Evolutionary conservation across 768 basidiomycete species (phyloP).

Genomic region (Psilocybe tampanensis): DNA sequence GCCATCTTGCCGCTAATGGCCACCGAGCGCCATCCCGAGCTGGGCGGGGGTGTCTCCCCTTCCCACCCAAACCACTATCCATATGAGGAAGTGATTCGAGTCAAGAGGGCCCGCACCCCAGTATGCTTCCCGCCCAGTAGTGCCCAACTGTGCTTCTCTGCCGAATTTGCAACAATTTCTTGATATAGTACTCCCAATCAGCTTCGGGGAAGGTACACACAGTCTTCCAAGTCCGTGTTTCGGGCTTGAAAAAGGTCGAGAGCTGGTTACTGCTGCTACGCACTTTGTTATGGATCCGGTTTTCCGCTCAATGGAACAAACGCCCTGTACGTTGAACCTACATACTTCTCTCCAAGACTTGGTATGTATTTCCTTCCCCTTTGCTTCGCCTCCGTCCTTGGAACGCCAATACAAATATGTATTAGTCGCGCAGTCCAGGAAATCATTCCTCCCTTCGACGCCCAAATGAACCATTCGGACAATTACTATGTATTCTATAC

Average conservation of each 20-base stretch:
- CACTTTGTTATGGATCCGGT: not conserved
- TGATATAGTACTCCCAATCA: not conserved
- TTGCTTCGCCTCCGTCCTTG: too few relatives aligned
- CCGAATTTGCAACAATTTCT: not conserved
- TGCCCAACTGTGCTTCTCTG: not conserved
- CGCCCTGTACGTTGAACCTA: not conserved
- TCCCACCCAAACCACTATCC: too few relatives aligned
- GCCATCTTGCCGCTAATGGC: not conserved
- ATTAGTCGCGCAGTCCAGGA: not conserved
- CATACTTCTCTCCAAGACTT: too few relatives aligned
- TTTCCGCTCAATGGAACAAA: not conserved
- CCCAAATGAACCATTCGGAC: too few relatives aligned
- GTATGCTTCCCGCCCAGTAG: not conserved
- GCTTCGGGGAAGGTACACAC: not conserved
- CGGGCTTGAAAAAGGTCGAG: too few relatives aligned
- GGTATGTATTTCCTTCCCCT: too few relatives aligned
- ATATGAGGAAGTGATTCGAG: too few relatives aligned
- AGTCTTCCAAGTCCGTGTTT: not conserved
- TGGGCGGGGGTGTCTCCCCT: not conserved
- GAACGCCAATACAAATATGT: too few relatives aligned
- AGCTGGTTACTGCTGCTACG: too few relatives aligned
- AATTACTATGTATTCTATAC: too few relatives aligned
- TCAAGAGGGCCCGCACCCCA: too few relatives aligned
- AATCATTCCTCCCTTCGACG: not conserved
- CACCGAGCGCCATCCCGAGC: not conserved